Conservation (phyloP, 352 stramenopile genomes). For the Phytophthora pluvialis region DNA sequence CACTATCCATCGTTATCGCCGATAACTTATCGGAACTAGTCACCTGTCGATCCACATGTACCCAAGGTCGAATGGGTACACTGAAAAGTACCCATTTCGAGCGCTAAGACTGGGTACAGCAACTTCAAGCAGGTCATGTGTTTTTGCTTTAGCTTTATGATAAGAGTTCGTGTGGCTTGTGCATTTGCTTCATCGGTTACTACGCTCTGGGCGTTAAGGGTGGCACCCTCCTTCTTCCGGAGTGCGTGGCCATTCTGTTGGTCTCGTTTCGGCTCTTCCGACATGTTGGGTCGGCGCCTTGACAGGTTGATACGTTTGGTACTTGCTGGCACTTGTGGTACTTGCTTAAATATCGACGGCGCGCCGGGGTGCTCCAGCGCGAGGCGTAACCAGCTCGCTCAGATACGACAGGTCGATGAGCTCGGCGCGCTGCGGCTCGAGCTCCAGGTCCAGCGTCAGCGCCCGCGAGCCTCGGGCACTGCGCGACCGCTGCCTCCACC, state of each 20-base stretch:
- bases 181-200: conserved; percentile 29
- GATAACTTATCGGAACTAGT: neutral
- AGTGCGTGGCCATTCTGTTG: conserved; percentile 1
- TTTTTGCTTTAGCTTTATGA: neutral
- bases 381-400: conserved; percentile 45
- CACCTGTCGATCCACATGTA: conserved; percentile 1
- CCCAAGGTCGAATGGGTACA: neutral
- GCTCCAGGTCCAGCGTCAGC: conserved; percentile 31
- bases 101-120: neutral
- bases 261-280: neutral
- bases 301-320: conserved; percentile 26
- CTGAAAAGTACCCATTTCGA: neutral
- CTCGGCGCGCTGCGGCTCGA: conserved; percentile 31
- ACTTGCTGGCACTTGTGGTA: conserved; percentile 5
- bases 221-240: conserved; percentile 27
- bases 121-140: neutral
- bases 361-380: conserved; percentile 26
- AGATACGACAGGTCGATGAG: conserved; percentile 62
- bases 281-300: conserved; percentile 7
- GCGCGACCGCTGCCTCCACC: conserved; percentile 25
- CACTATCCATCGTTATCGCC: conserved; percentile 4
- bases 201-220: conserved; percentile 22
- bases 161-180: neutral
- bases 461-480: conserved; percentile 20
- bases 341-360: conserved; percentile 41